phyloP scores from a whole-genome alignment of 768 basidiomycete genomes.

The Xerocomus potaroensis region DNA sequence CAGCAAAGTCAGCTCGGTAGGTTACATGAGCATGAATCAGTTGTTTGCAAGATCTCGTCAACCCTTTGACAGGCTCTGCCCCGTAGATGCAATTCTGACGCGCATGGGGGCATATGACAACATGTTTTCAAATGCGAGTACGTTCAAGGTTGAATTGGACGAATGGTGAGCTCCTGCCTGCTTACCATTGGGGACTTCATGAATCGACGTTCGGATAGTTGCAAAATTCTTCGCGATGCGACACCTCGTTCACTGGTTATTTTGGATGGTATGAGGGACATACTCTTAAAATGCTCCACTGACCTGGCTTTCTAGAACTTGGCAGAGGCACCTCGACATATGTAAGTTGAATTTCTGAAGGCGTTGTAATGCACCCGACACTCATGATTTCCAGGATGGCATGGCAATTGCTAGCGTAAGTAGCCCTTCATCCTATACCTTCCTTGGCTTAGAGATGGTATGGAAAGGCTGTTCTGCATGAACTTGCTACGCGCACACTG shows the following conservation, averaged over 20 bases:
- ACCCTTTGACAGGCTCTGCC: constrained; percentile 56
- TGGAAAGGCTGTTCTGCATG: constrained; percentile 80
- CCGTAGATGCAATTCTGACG: constrained; percentile 89
- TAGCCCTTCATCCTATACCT: constrained; percentile 1
- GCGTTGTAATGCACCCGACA: constrained; percentile 9
- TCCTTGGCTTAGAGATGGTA: constrained; percentile 4
- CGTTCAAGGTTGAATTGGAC: constrained; percentile 98
- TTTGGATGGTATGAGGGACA: constrained; percentile 66
- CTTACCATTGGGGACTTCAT: background rate
- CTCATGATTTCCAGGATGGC: constrained; percentile 62
- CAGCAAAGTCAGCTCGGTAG: constrained; percentile 75
- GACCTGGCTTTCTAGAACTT: constrained; percentile 55
- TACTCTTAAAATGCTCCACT: constrained; percentile 4
- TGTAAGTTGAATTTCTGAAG: constrained; percentile 39
- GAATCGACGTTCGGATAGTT: constrained; percentile 41
- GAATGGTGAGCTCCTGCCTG: constrained; percentile 69
- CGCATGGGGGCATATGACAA: constrained; percentile 99
- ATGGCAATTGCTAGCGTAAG: constrained; percentile 93
- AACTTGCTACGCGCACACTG: constrained; percentile 88
- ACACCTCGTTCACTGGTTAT: constrained; percentile 94
- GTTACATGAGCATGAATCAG: constrained; percentile 10
- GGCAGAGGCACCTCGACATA: constrained; percentile 95
- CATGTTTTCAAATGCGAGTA: constrained; percentile 91
- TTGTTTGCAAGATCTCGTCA: constrained; percentile 2
- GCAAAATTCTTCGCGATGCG: constrained; percentile 89